Base-by-base conservation (phyloP, 441 rosid genomes). In the Hura crepitans region DNA sequence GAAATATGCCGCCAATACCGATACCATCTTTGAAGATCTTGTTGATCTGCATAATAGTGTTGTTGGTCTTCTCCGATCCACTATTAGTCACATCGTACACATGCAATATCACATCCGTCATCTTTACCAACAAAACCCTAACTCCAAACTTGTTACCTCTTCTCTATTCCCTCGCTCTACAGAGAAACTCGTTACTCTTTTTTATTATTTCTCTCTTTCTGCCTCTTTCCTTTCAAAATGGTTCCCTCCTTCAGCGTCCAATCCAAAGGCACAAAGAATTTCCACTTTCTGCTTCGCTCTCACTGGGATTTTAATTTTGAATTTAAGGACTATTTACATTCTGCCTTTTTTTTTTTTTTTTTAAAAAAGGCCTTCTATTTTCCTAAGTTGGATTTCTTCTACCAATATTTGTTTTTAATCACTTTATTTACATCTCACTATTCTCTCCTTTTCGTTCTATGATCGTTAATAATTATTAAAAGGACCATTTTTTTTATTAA, bases 11-110 rank as follows among this genome's bases (percentile, higher is more conserved):
- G 14, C 99, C 97, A 12, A 95, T 76, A 74, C 99, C 97, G 23
- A 95, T 87, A 23, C 89, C 89, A 68, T 95, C 97, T 72, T 95
- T 95, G 83, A 95, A 92, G 91, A 95, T 85, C 84, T 88, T 87
- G 60, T 92, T 95, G 85, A 95, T 92, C 74, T 92, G 88, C 86
- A 89, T 74, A 67, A 95, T 89, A 28, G 97, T 90, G 82, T 71
- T 88, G 87, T 95, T 90, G 27, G 98, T 87, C 85, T 95, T 92
- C 72, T 92, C 96, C 54, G 99, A 95, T 85, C 93, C 98, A 83
- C 96, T 89, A 69, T 95, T 95, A 8, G 99, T 95, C 72, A 95
- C 98, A 68, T 95, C 97, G 80, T 95, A 95, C 54, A 92, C 80
- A 72, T 95, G 96, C 67, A 95, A 78, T 56, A 81, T 69, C 64